Evolutionary conservation across 495 filamentous ascomycete genomes (phyloP).

Genomic region (Aspergillus avenaceus): DNA sequence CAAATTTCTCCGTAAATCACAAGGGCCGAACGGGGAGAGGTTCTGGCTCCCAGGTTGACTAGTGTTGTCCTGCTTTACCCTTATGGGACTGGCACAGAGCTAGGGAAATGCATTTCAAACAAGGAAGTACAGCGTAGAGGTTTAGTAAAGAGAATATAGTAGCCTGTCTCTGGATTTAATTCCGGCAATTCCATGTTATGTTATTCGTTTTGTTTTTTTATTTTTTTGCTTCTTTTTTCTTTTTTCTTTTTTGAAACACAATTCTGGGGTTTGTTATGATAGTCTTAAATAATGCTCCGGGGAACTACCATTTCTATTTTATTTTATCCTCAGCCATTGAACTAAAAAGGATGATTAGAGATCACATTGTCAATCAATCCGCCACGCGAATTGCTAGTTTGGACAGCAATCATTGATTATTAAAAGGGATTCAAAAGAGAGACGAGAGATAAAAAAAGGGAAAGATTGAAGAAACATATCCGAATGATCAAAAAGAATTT

Average conservation of each 20-base stretch:
- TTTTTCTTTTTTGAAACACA: too few relatives aligned
- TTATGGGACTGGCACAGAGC: background rate
- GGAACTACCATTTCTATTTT: too few relatives aligned
- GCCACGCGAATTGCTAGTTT: background rate
- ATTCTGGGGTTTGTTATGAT: too few relatives aligned
- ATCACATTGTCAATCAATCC: background rate
- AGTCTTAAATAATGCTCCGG: too few relatives aligned
- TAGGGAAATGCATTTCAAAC: background rate
- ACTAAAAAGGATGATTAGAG: too few relatives aligned
- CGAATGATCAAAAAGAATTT: conserved; percentile 8
- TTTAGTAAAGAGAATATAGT: background rate
- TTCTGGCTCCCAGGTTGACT: background rate
- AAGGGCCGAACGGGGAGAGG: conserved; percentile 4
- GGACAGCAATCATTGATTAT: too few relatives aligned
- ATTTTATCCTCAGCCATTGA: too few relatives aligned
- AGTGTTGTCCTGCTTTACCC: background rate
- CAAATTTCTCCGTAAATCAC: conserved; percentile 32
- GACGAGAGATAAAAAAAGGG: background rate
- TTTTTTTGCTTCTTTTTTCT: too few relatives aligned
- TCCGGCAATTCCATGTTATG: too few relatives aligned
- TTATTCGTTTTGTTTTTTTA: too few relatives aligned
- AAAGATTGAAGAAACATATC: conserved; percentile 3
- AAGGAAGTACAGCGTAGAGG: background rate
- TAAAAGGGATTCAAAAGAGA: background rate
- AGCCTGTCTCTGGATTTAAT: too few relatives aligned